A percentile compares a stretch with the other conserved stretches of the same genome.
Conservation (phyloP, 441 rosid species). For the Corymbia calophylla region DNA sequence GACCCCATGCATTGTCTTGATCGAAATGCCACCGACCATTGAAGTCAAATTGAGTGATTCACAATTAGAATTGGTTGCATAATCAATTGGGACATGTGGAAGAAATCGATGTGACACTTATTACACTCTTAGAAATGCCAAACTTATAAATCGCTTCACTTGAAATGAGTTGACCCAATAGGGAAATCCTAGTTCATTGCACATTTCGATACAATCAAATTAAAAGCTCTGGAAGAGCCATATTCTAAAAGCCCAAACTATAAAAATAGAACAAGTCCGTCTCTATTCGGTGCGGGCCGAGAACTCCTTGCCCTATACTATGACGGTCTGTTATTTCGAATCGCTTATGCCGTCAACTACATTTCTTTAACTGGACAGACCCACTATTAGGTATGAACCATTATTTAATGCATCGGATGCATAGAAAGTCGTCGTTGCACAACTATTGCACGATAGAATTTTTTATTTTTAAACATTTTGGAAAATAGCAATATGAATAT, state of each 20-base stretch:
- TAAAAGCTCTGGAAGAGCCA: background rate
- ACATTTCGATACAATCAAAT: background rate
- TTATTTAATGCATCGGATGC: background rate
- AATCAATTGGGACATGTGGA: background rate
- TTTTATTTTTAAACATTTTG: background rate
- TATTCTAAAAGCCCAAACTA: background rate
- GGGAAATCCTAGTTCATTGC: background rate
- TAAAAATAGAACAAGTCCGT: background rate
- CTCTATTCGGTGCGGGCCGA: fast-evolving
- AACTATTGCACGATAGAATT: background rate
- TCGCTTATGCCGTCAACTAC: background rate
- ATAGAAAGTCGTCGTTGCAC: background rate
- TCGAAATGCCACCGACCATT: background rate
- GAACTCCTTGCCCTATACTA: fast-evolving
- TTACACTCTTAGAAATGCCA: background rate
- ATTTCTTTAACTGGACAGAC: background rate
- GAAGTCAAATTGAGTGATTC: background rate
- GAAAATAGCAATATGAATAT: background rate
- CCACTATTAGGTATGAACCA: background rate
- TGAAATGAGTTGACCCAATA: background rate
- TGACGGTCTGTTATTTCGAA: background rate
- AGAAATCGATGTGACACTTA: background rate
- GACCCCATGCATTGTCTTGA: background rate
- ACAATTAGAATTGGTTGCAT: background rate
- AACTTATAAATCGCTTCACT: background rate